phyloP scores from a whole-genome alignment of 805 yeast genomes.

The Teunomyces funiuensis region DNA sequence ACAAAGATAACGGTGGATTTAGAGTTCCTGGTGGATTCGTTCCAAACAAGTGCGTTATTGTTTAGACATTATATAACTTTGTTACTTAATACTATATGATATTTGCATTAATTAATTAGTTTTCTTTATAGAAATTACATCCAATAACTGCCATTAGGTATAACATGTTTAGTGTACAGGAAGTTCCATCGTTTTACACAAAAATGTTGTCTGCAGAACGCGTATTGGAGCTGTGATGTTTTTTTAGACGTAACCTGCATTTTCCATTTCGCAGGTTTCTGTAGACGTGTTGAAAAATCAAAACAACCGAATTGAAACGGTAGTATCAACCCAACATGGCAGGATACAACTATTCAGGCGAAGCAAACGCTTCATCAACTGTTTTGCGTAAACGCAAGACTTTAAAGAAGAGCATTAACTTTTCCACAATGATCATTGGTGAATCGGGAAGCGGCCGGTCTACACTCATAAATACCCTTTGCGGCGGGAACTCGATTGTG shows the following conservation, averaged over 20 bases:
- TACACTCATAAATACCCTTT: conserved; percentile 87
- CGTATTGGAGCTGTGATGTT: too few species aligned
- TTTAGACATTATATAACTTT: too few species aligned
- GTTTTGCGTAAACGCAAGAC: conserved; percentile 67
- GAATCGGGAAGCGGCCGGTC: conserved; percentile 87
- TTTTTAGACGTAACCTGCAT: not conserved
- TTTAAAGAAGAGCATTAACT: conserved; percentile 79
- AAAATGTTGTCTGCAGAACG: conserved; percentile 3
- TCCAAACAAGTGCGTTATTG: too few species aligned
- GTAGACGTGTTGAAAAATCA: conserved; percentile 6
- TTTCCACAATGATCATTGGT: conserved; percentile 85
- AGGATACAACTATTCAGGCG: conserved; percentile 14
- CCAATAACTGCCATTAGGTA: too few species aligned
- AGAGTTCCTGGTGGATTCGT: too few species aligned
- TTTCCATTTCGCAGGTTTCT: not conserved
- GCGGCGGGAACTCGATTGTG: conserved; percentile 79
- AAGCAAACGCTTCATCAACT: conserved; percentile 33
- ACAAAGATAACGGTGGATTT: too few species aligned
- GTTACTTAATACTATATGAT: too few species aligned
- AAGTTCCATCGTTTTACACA: too few species aligned
- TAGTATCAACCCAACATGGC: conserved; percentile 13
- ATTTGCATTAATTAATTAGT: too few species aligned
- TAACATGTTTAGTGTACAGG: too few species aligned
- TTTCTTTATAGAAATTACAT: too few species aligned
- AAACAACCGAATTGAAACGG: not conserved